phyloP scores from a whole-genome alignment of 345 rosid genomes.

The Hypericum androsaemum region DNA sequence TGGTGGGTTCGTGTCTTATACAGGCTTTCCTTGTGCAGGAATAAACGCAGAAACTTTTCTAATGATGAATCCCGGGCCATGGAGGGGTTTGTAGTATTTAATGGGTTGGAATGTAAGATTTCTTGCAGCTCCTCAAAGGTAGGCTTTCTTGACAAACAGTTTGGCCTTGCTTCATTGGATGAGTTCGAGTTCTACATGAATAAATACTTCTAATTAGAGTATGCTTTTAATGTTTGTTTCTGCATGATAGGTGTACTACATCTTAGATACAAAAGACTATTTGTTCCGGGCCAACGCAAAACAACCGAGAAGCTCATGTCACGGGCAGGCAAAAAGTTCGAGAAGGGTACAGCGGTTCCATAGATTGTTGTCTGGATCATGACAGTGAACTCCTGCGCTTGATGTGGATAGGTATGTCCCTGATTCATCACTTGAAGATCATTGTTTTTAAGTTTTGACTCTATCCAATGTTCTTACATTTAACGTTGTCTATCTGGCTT shows the following conservation, averaged over 20 bases:
- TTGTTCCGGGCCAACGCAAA: constrained; percentile 41
- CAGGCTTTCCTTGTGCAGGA: constrained; percentile 37
- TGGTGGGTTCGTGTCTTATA: constrained; percentile 11
- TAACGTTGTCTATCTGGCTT: no score
- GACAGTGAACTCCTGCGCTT: no score
- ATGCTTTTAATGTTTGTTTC: constrained; percentile 8
- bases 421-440: no score
- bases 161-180: neutral
- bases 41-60: constrained; percentile 32
- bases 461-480: no score
- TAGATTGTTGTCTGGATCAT: neutral
- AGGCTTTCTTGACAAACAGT: constrained; percentile 5
- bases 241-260: constrained; percentile 65
- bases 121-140: constrained; percentile 95
- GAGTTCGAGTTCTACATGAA: neutral
- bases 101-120: constrained; percentile 89
- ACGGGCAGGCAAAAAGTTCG: constrained; percentile 18
- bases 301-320: constrained; percentile 20
- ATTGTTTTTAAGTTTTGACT: no score
- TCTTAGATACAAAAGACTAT: constrained; percentile 82
- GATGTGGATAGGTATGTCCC: no score
- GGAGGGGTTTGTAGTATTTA: constrained; percentile 52
- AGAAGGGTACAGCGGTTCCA: constrained; percentile 22
- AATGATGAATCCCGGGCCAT: constrained; percentile 35
- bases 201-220: neutral